Base-by-base conservation (phyloP, 192 early-diverging fungal species). In the Rhizoclosmatium sp. region DNA sequence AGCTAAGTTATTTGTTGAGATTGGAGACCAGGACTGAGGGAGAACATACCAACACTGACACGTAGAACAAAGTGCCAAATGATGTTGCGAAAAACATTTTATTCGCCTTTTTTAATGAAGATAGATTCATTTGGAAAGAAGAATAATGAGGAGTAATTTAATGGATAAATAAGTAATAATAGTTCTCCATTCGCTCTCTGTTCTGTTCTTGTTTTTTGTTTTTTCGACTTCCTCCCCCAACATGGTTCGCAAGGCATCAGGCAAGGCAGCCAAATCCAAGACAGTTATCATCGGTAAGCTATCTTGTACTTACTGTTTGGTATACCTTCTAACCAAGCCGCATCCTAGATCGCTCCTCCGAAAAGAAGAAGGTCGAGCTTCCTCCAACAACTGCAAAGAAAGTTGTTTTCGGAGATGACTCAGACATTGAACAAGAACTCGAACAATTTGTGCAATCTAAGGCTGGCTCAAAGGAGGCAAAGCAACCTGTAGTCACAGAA, bases 1-100 rank as follows among this genome's bases (percentile, higher is more conserved):
- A 59, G 14, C 72, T 75, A 62, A n/a, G 10, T 14, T 31, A 12
- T 31, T 0, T 5, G 4, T 9, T 61, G 51, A n/a, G 23, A 56
- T 14, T 41, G 5, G 19, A 10, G 9, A 49, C 4, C 10, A 51
- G 16, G 72, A 39, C n/a, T 44, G 59, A 3, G 59, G 4, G 56
- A 42, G 45, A n/a, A 39, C 39, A 42, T 69, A 96, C 87, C 82
- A 96, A 89, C 48, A 97, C 85, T 48, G 87, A 75, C 19, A 94
- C 88, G 81, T 96, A 93, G 65, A 97, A 85, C 54, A 97, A 83
- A 42, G 91, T 92, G 49, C 94, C 94, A 56, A 95, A 84, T 44
- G 90, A 91, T 46, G 86, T 81, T 81, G 91, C 87, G 49, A 79
- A 78, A 4, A 69, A 69, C 80, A 81, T 84, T 31, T 45, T 75